These are phyloP conservation scores for Fusarium sp. DNA, from an alignment of 2,329 filamentous ascomycete species.

Conservation along the genomic window DNA sequence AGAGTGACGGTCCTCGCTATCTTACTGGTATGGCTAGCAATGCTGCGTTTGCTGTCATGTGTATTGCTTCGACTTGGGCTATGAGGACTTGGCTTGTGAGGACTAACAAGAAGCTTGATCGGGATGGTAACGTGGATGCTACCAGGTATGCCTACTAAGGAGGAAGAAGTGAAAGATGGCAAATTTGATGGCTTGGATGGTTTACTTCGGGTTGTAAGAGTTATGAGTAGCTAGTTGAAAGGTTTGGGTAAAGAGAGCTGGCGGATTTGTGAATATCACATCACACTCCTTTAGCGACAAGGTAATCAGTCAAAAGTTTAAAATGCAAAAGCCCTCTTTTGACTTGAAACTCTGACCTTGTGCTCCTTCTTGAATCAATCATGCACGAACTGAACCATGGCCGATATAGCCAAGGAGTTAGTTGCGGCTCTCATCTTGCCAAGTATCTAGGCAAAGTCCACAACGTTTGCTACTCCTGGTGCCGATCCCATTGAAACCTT, in stretches of 20 bases:
- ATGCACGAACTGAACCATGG: neutral
- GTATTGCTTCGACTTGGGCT: conserved; percentile 40
- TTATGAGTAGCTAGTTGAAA: neutral
- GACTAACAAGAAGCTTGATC: conserved; percentile 41
- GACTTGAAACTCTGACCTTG: neutral
- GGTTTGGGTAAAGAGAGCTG: neutral
- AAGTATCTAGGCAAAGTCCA: neutral
- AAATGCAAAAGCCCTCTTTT: neutral
- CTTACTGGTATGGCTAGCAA: conserved; percentile 51
- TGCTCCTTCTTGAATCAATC: neutral
- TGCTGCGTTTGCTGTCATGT: conserved; percentile 40
- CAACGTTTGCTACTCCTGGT: neutral
- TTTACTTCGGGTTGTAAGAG: neutral
- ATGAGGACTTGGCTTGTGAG: conserved; percentile 39
- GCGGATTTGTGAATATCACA: neutral
- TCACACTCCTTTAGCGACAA: neutral
- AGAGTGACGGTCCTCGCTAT: conserved; percentile 53
- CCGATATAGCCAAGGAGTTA: neutral
- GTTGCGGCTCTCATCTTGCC: neutral
- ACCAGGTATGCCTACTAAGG: conserved; percentile 35
- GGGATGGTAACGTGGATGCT: conserved; percentile 9
- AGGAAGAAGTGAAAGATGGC: too few relatives aligned
- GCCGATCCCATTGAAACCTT: neutral
- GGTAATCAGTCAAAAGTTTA: neutral
- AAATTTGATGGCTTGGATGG: neutral